These are phyloP conservation scores for Rhazya stricta DNA, from an alignment of 257 asterid species.

Conservation along the genomic window DNA sequence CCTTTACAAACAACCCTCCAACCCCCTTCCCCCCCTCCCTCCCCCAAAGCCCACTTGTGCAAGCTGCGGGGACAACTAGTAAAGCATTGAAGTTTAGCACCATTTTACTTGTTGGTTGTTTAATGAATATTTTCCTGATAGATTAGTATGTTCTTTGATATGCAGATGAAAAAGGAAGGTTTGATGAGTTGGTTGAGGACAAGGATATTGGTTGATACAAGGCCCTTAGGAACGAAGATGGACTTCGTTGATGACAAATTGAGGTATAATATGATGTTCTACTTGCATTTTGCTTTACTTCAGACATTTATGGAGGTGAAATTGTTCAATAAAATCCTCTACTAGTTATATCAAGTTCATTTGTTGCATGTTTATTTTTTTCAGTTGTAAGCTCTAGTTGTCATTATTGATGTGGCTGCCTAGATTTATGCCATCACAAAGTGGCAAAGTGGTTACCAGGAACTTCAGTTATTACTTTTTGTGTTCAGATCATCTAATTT, in stretches of 20 bases:
- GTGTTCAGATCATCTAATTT: not conserved
- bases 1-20: too few relatives aligned
- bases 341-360: not conserved
- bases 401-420: not conserved
- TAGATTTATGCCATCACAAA: not conserved
- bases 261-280: constrained; percentile 29
- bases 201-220: constrained; percentile 39
- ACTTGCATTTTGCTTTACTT: not conserved
- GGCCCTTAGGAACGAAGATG: constrained; percentile 40
- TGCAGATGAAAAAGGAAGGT: constrained; percentile 83
- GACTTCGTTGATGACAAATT: constrained; percentile 45
- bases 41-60: too few relatives aligned
- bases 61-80: too few relatives aligned
- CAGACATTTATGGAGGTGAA: not conserved
- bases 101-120: not conserved
- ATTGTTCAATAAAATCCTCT: not conserved
- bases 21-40: too few relatives aligned
- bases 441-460: not conserved
- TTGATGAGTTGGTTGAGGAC: constrained; percentile 52
- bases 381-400: not conserved
- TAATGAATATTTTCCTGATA: constrained; percentile 1
- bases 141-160: constrained; percentile 8
- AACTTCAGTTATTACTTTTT: not conserved
- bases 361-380: not conserved
- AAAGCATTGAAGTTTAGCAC: not conserved